Conservation (phyloP, 2,329 filamentous ascomycete genomes). For the Colletotrichum orchidophilum region DNA sequence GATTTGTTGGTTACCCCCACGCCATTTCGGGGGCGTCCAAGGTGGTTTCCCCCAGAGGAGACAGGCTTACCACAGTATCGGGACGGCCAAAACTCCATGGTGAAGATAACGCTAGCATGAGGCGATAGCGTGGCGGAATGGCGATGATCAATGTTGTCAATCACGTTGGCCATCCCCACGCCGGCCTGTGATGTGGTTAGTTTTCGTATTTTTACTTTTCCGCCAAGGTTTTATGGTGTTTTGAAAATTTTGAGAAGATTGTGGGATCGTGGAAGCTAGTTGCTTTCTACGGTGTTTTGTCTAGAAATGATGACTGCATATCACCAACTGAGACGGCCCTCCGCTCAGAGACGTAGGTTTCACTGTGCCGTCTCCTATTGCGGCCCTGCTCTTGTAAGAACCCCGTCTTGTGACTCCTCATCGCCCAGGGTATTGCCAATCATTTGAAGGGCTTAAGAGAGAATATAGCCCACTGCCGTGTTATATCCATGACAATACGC, state of each 20-base stretch:
- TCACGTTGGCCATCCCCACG: neutral
- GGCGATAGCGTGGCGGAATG: constrained; percentile 6
- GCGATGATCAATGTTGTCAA: constrained; percentile 15
- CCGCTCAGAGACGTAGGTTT: neutral
- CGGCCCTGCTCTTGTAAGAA: neutral
- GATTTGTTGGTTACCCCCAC: constrained; percentile 8
- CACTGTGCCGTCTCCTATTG: neutral
- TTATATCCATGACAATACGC: neutral
- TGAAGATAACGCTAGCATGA: constrained; percentile 11
- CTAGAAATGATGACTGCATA: neutral
- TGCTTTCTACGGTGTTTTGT: neutral
- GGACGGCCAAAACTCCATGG: neutral
- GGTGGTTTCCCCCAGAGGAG: neutral
- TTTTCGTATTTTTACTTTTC: neutral
- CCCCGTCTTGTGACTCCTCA: neutral
- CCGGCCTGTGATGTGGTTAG: neutral
- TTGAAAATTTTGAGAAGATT: neutral
- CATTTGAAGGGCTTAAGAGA: neutral
- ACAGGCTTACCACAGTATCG: constrained; percentile 8
- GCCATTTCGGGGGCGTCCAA: constrained; percentile 4
- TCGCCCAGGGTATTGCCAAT: neutral
- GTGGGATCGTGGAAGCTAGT: neutral
- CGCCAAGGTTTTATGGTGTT: neutral
- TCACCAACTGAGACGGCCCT: neutral
- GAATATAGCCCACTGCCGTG: too few species aligned